phyloP scores from a whole-genome alignment of 2,329 filamentous ascomycete genomes.

The Monilinia vaccinii-corymbosi region DNA sequence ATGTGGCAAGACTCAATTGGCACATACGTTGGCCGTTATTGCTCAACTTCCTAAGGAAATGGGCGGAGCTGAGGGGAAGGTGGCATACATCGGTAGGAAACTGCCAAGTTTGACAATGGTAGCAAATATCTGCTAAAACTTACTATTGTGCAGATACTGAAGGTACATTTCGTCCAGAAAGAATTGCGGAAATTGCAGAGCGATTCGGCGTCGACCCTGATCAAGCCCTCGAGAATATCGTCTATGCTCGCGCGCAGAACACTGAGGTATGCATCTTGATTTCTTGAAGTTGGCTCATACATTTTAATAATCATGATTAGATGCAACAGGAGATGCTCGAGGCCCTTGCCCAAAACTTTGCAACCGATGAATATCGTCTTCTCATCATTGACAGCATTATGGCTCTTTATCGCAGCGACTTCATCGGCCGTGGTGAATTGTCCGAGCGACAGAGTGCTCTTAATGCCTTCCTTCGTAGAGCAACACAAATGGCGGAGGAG shows the following conservation, averaged over 20 bases:
- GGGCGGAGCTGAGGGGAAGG: constrained; percentile 59
- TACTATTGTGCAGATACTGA: constrained; percentile 39
- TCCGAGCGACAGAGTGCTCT: constrained; percentile 61
- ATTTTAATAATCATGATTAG: constrained; percentile 31
- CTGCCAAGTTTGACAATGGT: neutral
- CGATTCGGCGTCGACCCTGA: constrained; percentile 52
- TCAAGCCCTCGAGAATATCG: constrained; percentile 56
- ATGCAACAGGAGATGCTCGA: constrained; percentile 53
- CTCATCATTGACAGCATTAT: constrained; percentile 63
- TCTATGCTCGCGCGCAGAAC: constrained; percentile 54
- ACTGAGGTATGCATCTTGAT: constrained; percentile 38
- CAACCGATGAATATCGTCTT: constrained; percentile 54
- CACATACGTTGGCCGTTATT: constrained; percentile 59
- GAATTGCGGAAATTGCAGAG: constrained; percentile 58
- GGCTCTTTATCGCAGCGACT: constrained; percentile 61
- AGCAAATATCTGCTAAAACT: neutral
- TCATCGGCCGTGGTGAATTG: constrained; percentile 56
- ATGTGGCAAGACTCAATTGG: constrained; percentile 62
- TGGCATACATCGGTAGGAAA: constrained; percentile 54
- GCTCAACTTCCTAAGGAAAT: constrained; percentile 47
- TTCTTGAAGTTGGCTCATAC: neutral
- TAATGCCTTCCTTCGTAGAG: constrained; percentile 53
- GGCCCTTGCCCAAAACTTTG: constrained; percentile 50
- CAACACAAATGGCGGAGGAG: constrained; percentile 58
- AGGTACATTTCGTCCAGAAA: constrained; percentile 58